Evolutionary conservation across 2,329 filamentous ascomycete species (phyloP), one percentile per base, ranked within the genome.

Genomic region (Penicillium expansum): DNA sequence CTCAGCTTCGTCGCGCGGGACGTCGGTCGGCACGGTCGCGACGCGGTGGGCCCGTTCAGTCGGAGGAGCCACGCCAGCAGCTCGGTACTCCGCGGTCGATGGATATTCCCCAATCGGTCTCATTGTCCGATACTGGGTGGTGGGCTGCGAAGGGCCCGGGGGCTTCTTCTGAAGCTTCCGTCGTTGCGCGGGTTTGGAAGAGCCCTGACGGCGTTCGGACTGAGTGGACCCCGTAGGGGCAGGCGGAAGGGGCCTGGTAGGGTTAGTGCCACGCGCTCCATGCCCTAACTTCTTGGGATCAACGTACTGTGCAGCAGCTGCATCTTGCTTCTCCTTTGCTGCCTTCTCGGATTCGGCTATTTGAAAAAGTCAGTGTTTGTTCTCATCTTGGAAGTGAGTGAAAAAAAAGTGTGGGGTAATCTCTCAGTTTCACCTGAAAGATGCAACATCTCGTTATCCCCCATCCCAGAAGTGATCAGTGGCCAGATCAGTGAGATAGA

Each of bases 81-180:
- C 55, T 42, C 62, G 61, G 39, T 66, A 66, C 48, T 66, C 64
- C 44, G 52, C 62, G 13, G 20, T 45, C 35, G 64, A 63, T 37
- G 64, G 64, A 41, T 65, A 66, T 45, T 65, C 53, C 32, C 64
- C 64, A 20, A 66, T 58, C 58, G 62, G 63, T 59, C 55, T 64
- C 64, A 66, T 66, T 55, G 56, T 62, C 30, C 11, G 48, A 18
- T 9, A 20, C 29, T 44, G 27, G 35, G 29, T 22, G 3, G 24
- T 32, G 33, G 54, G 48, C 54, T 52, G 32, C 50, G 55, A 55
- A 57, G 50, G 13, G 55, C 61, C 61, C 62, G 52, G 54, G 37
- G 53, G 60, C 39, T 58, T 56, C 53, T 62, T 57, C 37, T 56
- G 51, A 48, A 61, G 57, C 56, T 61, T 60, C 57, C 52, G 58